A percentile compares a stretch with the other conserved stretches of the same genome.
These are phyloP conservation scores for Claviceps humidiphila DNA, from an alignment of 2,329 filamentous ascomycete species.

Conservation along the genomic window DNA sequence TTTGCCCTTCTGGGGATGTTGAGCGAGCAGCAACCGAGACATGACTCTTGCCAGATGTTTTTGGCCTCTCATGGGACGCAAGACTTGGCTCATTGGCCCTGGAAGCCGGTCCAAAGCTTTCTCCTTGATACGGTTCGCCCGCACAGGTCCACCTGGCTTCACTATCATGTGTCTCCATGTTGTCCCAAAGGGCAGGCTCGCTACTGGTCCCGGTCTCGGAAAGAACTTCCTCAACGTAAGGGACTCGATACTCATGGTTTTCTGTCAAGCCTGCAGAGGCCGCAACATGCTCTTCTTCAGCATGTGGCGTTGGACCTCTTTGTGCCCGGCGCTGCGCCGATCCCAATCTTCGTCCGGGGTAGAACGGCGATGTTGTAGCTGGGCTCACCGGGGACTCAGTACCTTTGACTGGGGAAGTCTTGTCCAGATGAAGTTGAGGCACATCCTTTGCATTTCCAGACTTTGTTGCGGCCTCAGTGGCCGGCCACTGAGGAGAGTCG, in stretches of 20 bases:
- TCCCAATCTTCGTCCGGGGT: constrained; percentile 12
- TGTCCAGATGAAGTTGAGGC: background rate
- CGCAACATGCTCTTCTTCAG: background rate
- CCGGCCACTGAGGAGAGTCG: background rate
- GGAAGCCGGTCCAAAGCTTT: background rate
- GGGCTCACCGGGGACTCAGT: constrained; percentile 1
- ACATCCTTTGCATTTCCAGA: background rate
- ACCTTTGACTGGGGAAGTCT: background rate
- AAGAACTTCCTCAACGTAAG: constrained; percentile 9
- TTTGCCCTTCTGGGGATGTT: background rate
- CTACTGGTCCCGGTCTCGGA: background rate
- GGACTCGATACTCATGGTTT: constrained; percentile 6
- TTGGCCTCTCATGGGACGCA: background rate
- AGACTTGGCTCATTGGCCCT: background rate
- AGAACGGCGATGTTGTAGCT: constrained; percentile 8
- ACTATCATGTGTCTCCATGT: background rate
- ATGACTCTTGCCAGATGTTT: background rate
- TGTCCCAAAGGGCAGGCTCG: background rate
- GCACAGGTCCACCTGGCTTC: background rate
- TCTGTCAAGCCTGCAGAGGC: background rate
- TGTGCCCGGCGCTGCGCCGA: constrained; percentile 18
- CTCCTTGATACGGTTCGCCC: background rate
- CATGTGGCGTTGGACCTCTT: constrained; percentile 8
- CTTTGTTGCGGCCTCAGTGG: background rate
- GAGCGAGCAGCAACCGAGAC: background rate